phyloP scores from a whole-genome alignment of 768 basidiomycete genomes.

The Atractiella rhizophila region DNA sequence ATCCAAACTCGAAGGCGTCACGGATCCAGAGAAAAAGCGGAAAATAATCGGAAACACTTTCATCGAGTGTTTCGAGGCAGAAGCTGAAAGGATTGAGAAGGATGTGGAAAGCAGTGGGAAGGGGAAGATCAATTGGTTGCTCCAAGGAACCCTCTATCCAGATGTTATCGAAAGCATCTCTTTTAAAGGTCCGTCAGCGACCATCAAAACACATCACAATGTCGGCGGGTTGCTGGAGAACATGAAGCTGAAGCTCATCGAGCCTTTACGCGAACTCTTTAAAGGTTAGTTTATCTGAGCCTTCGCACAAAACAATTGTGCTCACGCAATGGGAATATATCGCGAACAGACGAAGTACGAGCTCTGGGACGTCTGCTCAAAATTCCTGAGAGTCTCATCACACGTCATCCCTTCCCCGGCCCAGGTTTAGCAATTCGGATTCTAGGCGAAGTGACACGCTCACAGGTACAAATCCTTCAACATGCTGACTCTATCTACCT shows the following conservation, averaged over 20 bases:
- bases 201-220: slow-evolving; percentile 99
- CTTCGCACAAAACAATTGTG: neutral
- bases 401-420: slow-evolving; percentile 94
- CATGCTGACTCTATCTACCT: slow-evolving; percentile 88
- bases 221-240: slow-evolving; percentile 85
- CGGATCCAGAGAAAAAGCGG: slow-evolving; percentile 89
- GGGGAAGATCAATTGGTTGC: slow-evolving; percentile 82
- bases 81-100: slow-evolving; percentile 68
- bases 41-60: slow-evolving; percentile 99
- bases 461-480: slow-evolving; percentile 74
- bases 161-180: slow-evolving; percentile 98
- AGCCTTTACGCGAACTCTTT: slow-evolving; percentile 89
- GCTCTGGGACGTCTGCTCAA: slow-evolving; percentile 66
- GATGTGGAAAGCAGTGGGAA: slow-evolving; percentile 45
- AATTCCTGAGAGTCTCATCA: slow-evolving; percentile 78
- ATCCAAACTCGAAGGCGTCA: slow-evolving; percentile 57
- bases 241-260: slow-evolving; percentile 97
- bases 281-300: slow-evolving; percentile 38
- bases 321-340: neutral
- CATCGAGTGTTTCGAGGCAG: slow-evolving; percentile 88
- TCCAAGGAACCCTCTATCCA: slow-evolving; percentile 93
- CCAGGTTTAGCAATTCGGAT: slow-evolving; percentile 96
- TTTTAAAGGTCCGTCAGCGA: slow-evolving; percentile 96
- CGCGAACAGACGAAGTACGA: slow-evolving; percentile 62
- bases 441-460: slow-evolving; percentile 75